phyloP scores from a whole-genome alignment of 2,329 filamentous ascomycete species.

The Paraconiothyrium sp. region DNA sequence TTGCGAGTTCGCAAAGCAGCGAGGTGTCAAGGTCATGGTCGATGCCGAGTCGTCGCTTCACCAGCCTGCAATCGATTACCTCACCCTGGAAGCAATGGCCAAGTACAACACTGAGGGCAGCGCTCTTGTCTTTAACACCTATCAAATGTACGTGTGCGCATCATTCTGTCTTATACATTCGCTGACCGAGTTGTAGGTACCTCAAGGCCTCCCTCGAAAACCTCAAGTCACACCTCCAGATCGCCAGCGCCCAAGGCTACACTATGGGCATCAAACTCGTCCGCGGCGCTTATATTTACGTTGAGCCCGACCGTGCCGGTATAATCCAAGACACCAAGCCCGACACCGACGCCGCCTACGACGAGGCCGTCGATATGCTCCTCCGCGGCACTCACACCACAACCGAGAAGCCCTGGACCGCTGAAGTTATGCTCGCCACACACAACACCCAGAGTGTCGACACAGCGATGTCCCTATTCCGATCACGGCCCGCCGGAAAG shows the following conservation, averaged over 20 bases:
- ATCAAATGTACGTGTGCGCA: constrained; percentile 1
- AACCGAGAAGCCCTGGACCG: constrained; percentile 4
- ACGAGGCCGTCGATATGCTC: constrained; percentile 14
- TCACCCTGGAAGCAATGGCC: constrained; percentile 14
- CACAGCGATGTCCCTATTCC: constrained; percentile 7
- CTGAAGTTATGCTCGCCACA: constrained; percentile 15
- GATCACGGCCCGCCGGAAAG: constrained; percentile 2
- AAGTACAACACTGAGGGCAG: constrained; percentile 7
- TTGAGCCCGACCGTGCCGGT: constrained; percentile 9
- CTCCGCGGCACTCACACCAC: neutral
- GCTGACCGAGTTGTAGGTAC: constrained; percentile 1
- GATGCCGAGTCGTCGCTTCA: constrained; percentile 12
- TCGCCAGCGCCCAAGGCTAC: constrained; percentile 7
- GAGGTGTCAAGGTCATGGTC: constrained; percentile 13
- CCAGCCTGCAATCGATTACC: constrained; percentile 13
- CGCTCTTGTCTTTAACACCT: constrained; percentile 13
- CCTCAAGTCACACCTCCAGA: constrained; percentile 12
- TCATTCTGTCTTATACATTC: neutral
- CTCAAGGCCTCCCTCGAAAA: constrained; percentile 12
- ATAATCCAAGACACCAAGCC: constrained; percentile 14
- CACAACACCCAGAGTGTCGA: constrained; percentile 15
- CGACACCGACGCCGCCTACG: constrained; percentile 10
- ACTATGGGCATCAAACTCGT: constrained; percentile 15
- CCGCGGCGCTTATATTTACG: constrained; percentile 15
- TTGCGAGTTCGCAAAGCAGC: constrained; percentile 14